Conservation (phyloP, 139 green algal genomes). For the Pleodorina starrii region DNA sequence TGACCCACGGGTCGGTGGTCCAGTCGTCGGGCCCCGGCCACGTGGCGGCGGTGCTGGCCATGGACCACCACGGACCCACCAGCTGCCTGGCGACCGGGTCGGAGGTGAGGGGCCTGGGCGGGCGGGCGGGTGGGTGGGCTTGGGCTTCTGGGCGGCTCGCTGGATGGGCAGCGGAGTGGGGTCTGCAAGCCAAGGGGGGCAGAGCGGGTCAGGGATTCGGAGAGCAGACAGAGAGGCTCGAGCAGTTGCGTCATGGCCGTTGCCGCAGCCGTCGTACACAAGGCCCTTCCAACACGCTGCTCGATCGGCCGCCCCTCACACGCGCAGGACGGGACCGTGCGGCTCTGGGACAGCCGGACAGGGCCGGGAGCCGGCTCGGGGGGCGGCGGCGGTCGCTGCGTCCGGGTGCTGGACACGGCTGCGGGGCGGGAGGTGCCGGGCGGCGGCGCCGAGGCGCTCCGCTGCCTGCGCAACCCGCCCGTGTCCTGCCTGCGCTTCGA, state of each 20-base stretch:
- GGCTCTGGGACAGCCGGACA: constrained; percentile 19
- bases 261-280: too few relatives aligned
- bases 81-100: constrained; percentile 30
- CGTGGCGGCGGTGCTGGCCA: constrained; percentile 44
- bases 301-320: too few relatives aligned
- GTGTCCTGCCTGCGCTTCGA: constrained; percentile 46
- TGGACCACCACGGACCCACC: constrained; percentile 15
- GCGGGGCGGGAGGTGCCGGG: neutral
- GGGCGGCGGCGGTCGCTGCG: neutral
- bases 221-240: too few relatives aligned
- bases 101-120: constrained; percentile 39
- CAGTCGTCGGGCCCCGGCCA: neutral
- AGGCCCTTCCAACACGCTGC: too few relatives aligned
- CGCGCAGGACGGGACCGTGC: constrained; percentile 41
- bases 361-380: neutral
- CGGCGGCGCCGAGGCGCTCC: neutral
- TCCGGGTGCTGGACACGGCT: neutral
- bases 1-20: neutral
- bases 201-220: too few relatives aligned
- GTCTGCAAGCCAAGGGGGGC: too few relatives aligned
- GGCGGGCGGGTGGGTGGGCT: too few relatives aligned
- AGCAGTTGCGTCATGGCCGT: too few relatives aligned
- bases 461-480: constrained; percentile 16
- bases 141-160: too few relatives aligned
- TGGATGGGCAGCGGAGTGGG: too few relatives aligned